Base-by-base conservation (phyloP, 2,329 filamentous ascomycete genomes). In the Pleurostoma richardsiae region DNA sequence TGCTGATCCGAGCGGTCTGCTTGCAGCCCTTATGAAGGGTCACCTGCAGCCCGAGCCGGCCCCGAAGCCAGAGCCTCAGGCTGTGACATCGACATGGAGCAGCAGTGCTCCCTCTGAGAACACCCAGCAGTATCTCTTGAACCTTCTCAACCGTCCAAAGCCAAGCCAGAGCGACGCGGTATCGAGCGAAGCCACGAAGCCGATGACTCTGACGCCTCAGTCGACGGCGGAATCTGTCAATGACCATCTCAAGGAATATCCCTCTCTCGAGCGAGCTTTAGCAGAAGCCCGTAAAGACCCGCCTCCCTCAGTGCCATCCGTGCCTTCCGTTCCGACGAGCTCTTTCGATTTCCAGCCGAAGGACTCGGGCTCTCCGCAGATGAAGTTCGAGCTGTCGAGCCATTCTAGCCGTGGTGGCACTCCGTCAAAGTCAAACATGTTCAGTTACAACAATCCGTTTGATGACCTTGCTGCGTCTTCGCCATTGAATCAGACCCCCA, bases 51-150 rank as follows among this genome's bases (percentile, higher is more conserved):
- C 69, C 30, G 76, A 80, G 39, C 51, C 51, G 10, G 49, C 46
- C 44, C 53, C 41, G 7, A 39, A 40, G 31, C 63, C 62, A 50
- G 56, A 57, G 38, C 54, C 49, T 29, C 53, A 54, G n/a, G 40
- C 50, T 33, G 41, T 59, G 39, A 42, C 55, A 39, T 56, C 67
- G 33, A 53, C 59, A 38, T 79, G 76, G 67, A 71, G 66, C 52
- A 66, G 71, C 29, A 70, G 71, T 31, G 71, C 78, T 40, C 78
- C 81, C 45, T 69, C 78, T 27, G 76, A 82, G 41, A 85, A 90
- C 63, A 88, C 90, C 4, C 88, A 95, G 65, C 85, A 92, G 53
- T 88, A 94, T 60, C 75, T 99, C 42, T 81, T 97, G 52, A 86
- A 89, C 57, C 75, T 97, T 49, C 78, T 99, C 53, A 94, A 90